phyloP scores from a whole-genome alignment of 768 basidiomycete genomes.

The Boletus sensibilis region DNA sequence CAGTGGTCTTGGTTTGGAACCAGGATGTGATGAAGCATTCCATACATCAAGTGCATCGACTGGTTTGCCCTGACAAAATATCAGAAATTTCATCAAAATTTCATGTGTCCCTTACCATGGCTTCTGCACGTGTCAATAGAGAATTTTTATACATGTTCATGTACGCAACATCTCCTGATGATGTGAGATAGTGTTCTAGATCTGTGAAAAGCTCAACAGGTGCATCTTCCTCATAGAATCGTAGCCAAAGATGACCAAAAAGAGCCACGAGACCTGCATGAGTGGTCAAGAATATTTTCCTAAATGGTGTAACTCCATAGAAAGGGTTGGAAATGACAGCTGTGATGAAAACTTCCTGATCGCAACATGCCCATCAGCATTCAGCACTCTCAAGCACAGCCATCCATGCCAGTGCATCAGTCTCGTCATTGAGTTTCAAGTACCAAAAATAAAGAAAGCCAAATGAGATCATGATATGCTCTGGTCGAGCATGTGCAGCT shows the following conservation, averaged over 20 bases:
- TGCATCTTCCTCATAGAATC: background rate
- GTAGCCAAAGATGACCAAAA: background rate
- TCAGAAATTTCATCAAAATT: no score
- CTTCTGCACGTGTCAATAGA: background rate
- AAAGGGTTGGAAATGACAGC: background rate
- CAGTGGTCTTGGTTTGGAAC: no score
- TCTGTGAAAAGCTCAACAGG: background rate
- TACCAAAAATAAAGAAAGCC: background rate
- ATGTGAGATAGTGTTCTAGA: background rate
- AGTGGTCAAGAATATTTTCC: background rate
- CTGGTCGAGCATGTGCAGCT: background rate
- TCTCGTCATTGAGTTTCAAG: background rate
- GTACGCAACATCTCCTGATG: background rate
- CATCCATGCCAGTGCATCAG: background rate
- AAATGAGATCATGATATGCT: background rate
- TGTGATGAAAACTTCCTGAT: background rate
- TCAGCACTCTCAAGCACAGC: background rate
- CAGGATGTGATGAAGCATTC: no score
- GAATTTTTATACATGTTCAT: background rate
- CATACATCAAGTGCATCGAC: no score
- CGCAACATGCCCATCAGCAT: background rate
- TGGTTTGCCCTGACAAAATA: no score
- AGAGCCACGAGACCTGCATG: background rate
- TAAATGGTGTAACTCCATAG: background rate
- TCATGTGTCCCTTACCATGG: no score